Evolutionary conservation across 768 basidiomycete genomes (phyloP), one percentile per base, ranked within the genome.

Genomic region (Mycena epipterygia): DNA sequence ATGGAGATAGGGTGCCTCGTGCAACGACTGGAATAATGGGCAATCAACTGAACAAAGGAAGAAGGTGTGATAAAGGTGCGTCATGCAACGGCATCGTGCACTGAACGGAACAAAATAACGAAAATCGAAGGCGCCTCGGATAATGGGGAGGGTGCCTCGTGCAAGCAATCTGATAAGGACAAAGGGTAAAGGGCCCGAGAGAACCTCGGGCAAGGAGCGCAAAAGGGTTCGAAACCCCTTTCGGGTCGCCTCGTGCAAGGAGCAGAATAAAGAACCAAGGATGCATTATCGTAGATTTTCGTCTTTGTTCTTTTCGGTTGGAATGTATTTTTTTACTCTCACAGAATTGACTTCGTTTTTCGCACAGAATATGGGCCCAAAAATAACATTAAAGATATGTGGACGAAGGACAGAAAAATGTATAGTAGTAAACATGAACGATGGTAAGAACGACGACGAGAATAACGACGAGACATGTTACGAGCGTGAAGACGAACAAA

Each of bases 241-340:
- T 37, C 8, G n/a, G 35, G 35, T 6, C 8, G 7, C 19, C 2
- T 53, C 11, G 19, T 14, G 41, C 41, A 42, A n/a, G n/a, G n/a
- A n/a, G n/a, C n/a, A n/a, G n/a, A n/a, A n/a, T n/a, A n/a, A n/a
- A n/a, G n/a, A n/a, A n/a, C n/a, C 19, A 37, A 37, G 8, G 7
- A 8, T 37, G n/a, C 25, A 56, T 39, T 35, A 25, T 41, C 39
- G 11, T 41, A 9, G 27, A 41, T 14, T 7, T 37, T 57, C 21
- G 17, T 55, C 53, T 55, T 55, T 55, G 53, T 55, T 55, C n/a
- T 55, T 35, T 37, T 55, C 33, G n/a, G 17, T 41, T 37, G 8
- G 5, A 41, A 27, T 41, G 53, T 23, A 57, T 9, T 46, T 46
- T 23, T 23, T n/a, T n/a, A n/a, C n/a, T n/a, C n/a, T n/a, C n/a